These are phyloP conservation scores for Kwoniella sp. DNA, from an alignment of 768 basidiomycete species.

Conservation along the genomic window DNA sequence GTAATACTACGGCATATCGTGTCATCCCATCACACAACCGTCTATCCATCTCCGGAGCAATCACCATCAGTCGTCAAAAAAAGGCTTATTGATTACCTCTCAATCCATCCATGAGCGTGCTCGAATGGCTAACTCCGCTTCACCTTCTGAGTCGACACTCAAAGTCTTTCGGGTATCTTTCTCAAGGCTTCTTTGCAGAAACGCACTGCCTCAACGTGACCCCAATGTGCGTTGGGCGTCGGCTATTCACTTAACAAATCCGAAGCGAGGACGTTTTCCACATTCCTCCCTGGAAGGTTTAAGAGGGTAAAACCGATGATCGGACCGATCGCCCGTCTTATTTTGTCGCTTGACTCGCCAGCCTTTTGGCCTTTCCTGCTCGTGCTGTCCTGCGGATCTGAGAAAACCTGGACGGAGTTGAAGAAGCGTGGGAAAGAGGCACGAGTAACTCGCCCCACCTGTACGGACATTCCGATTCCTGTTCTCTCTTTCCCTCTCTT, in stretches of 20 bases:
- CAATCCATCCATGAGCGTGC: too few relatives aligned
- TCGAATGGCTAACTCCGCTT: too few relatives aligned
- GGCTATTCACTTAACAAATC: neutral
- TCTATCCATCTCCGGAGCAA: too few relatives aligned
- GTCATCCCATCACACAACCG: too few relatives aligned
- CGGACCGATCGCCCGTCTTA: neutral
- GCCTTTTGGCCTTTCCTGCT: neutral
- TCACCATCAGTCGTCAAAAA: too few relatives aligned
- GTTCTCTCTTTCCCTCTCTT: neutral
- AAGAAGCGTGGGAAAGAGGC: neutral
- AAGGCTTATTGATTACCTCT: too few relatives aligned
- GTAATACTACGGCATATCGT: neutral
- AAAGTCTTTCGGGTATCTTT: too few relatives aligned
- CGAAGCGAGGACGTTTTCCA: neutral
- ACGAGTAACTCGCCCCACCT: neutral
- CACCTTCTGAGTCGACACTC: too few relatives aligned
- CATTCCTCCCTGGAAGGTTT: too few relatives aligned
- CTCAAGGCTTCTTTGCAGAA: too few relatives aligned
- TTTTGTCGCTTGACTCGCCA: too few relatives aligned
- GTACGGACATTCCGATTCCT: neutral
- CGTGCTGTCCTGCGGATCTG: neutral
- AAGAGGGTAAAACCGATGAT: neutral
- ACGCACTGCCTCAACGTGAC: neutral
- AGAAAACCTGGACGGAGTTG: neutral
- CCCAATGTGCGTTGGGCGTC: neutral